Conservation (phyloP, 179 eudicot species). For the Camellia oleifera region DNA sequence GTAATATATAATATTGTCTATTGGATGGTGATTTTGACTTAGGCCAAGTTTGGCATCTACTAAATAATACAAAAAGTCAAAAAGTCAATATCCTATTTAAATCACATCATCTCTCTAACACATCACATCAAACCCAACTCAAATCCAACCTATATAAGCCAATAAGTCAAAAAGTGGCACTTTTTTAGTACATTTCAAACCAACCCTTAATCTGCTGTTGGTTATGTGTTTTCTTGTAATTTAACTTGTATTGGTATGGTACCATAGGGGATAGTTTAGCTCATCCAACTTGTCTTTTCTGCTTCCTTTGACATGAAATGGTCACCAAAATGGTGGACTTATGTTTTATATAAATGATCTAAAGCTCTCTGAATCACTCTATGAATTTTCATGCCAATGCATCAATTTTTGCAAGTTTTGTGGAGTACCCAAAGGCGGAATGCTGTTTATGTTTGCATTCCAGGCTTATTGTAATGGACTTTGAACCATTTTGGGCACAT, state of each 20-base stretch:
- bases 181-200: no score
- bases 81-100: no score
- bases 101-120: no score
- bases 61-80: no score
- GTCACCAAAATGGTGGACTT: not conserved
- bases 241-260: not conserved
- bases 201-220: not conserved
- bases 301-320: not conserved
- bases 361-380: not conserved
- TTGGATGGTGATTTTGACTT: constrained; percentile 5
- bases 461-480: not conserved
- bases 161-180: no score
- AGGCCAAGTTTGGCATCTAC: no score
- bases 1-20: constrained; percentile 26
- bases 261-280: not conserved
- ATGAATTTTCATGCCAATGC: not conserved
- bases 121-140: no score
- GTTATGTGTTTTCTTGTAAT: not conserved
- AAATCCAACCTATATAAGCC: no score
- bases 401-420: not conserved
- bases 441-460: not conserved
- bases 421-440: not conserved
- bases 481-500: not conserved
- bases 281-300: not conserved
- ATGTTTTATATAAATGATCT: not conserved